Evolutionary conservation across 1,284 basidiomycete genomes (phyloP).

Genomic region (Trametes pubescens): DNA sequence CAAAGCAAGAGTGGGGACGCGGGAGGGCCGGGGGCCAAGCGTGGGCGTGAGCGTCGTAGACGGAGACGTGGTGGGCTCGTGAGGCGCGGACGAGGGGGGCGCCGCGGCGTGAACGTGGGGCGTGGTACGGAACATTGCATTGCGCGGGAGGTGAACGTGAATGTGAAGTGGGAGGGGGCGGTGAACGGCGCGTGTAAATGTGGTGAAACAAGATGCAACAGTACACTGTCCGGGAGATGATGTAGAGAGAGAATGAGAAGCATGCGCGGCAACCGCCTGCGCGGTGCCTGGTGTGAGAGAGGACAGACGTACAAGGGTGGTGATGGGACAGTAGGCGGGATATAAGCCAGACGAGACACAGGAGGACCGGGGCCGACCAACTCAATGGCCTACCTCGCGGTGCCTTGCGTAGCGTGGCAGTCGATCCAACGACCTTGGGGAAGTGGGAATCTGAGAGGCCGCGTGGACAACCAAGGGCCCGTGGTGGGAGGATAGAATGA

Average conservation of each 20-base stretch:
- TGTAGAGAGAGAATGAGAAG: constrained; percentile 22
- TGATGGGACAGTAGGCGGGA: constrained; percentile 3
- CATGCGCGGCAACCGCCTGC: constrained; percentile 30
- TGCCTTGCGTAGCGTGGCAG: neutral
- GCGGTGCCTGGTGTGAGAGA: constrained; percentile 26
- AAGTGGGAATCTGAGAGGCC: constrained; percentile 2
- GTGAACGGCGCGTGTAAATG: constrained; percentile 14
- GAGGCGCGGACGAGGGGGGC: constrained; percentile 9
- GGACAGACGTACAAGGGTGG: neutral
- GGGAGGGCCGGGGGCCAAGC: neutral
- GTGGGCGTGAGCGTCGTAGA: neutral
- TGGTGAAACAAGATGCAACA: constrained; percentile 33
- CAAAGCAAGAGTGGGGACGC: constrained; percentile 10
- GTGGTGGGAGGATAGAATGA: constrained; percentile 20
- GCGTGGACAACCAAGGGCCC: constrained; percentile 26
- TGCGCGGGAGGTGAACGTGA: constrained; percentile 18
- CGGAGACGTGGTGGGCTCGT: constrained; percentile 6
- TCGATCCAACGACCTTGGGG: constrained; percentile 12
- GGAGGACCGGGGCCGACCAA: neutral
- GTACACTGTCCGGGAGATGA: constrained; percentile 32
- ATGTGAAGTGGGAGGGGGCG: constrained; percentile 21
- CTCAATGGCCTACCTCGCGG: constrained; percentile 1
- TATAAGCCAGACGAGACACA: constrained; percentile 1
- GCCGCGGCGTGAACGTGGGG: constrained; percentile 14
- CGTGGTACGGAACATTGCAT: constrained; percentile 20